Evolutionary conservation across 2,329 filamentous ascomycete species (phyloP), one percentile per base, ranked within the genome.

Genomic region (Ophiostoma sp.): DNA sequence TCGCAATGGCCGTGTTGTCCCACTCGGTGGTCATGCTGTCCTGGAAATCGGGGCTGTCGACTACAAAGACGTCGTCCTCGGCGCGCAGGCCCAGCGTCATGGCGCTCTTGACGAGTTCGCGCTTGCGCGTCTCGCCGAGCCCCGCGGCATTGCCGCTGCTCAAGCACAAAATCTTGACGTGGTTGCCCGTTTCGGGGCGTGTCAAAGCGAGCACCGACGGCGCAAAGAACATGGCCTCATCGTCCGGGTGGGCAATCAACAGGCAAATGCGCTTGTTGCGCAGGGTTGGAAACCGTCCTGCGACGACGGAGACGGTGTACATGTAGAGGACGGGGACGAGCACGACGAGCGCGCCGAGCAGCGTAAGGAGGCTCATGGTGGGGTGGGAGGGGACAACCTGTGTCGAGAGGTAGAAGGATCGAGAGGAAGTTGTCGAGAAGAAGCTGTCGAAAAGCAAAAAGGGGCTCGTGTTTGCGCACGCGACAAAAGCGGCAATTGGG

Each of bases 201-300:
- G 94, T 95, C 73, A 99, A 88, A n/a, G 93, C 90, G 78, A 97
- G 87, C 17, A 98, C 86, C 0, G 94, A 93, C 0, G 96, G 96
- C 76, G 94, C 90, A 83, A 99, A 99, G 87, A 99, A 99, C 96
- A 99, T 99, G 82, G 95, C 96, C 85, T 99, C 96, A 79, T 99
- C 96, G 83, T 99, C 96, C 0, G 96, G 96, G 83, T 99, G 96
- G 28, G 96, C 96, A 79, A 99, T 98, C 72, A 99, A 86, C 71
- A 99, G 88, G 80, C 93, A 92, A 80, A 99, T 94, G 79, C 93
- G 90, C 87, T 97, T 97, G 84, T 93, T 92, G 78, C 86, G 86
- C 76, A 98, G 85, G 61, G 84, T 87, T 3, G 93, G 92, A 77
- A 93, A 88, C 42, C 86, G 83, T 33, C 83, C 78, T 75, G 84